phyloP scores from a whole-genome alignment of 2,329 filamentous ascomycete genomes.

The Microsporum ferrugineum region DNA sequence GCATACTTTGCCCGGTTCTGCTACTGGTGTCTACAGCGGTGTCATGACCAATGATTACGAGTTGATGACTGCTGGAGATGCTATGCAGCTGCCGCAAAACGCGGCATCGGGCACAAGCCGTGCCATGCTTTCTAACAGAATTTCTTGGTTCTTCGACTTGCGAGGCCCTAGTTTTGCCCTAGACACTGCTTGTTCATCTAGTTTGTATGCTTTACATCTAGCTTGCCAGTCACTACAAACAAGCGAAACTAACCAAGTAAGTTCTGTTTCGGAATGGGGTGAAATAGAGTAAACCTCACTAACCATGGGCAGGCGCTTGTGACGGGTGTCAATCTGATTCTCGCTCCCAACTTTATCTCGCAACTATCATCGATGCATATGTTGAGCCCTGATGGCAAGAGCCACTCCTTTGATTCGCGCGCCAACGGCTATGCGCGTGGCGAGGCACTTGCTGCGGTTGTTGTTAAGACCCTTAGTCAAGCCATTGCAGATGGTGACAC shows the following conservation, averaged over 20 bases:
- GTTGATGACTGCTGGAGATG: too few relatives aligned
- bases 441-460: constrained; percentile 25
- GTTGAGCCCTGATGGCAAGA: constrained; percentile 19
- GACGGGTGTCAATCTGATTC: too few relatives aligned
- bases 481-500: constrained; percentile 26
- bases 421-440: constrained; percentile 28
- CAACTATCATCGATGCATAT: constrained; percentile 21
- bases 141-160: constrained; percentile 12
- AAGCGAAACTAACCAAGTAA: too few relatives aligned
- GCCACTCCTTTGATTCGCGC: constrained; percentile 23
- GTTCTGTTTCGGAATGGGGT: constrained; percentile 5
- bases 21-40: too few relatives aligned
- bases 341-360: constrained; percentile 19
- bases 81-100: too few relatives aligned
- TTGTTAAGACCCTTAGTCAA: constrained; percentile 21
- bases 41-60: too few relatives aligned
- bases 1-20: too few relatives aligned
- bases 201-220: constrained; percentile 5
- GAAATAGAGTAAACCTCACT: constrained; percentile 9
- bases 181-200: constrained; percentile 10
- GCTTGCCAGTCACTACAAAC: background rate
- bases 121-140: too few relatives aligned
- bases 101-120: too few relatives aligned
- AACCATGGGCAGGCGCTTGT: background rate
- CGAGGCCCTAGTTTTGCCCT: constrained; percentile 4